Conservation (phyloP, 2,329 filamentous ascomycete genomes). For the Leptographium wingfieldii region DNA sequence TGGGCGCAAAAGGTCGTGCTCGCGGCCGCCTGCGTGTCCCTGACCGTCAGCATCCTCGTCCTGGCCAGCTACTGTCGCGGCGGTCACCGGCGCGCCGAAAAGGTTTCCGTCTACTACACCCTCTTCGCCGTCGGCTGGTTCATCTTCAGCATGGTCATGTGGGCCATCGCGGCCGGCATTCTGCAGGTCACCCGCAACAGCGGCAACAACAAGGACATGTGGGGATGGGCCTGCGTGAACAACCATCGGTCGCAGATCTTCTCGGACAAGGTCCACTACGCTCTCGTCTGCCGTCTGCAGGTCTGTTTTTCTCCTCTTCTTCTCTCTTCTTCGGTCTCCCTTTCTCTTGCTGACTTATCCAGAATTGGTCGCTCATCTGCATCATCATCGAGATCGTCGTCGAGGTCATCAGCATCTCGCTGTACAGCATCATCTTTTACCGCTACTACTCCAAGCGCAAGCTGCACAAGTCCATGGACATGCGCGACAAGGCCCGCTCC, state of each 20-base stretch:
- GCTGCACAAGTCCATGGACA: slow-evolving; percentile 92
- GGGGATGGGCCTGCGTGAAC: slow-evolving; percentile 95
- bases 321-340: neutral
- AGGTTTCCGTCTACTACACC: slow-evolving; percentile 90
- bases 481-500: slow-evolving; percentile 83
- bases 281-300: slow-evolving; percentile 79
- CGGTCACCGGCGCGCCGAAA: slow-evolving; percentile 79
- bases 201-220: slow-evolving; percentile 74
- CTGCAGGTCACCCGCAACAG: slow-evolving; percentile 67
- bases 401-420: slow-evolving; percentile 77
- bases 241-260: slow-evolving; percentile 73
- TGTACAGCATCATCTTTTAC: slow-evolving; percentile 94
- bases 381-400: slow-evolving; percentile 94
- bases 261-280: slow-evolving; percentile 70
- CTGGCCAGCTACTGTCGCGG: slow-evolving; percentile 80
- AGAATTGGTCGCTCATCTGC: slow-evolving; percentile 95
- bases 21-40: slow-evolving; percentile 64
- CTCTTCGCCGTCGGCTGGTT: slow-evolving; percentile 90
- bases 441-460: slow-evolving; percentile 94
- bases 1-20: slow-evolving; percentile 89
- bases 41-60: slow-evolving; percentile 65
- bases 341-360: slow-evolving; percentile 15
- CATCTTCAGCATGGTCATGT: slow-evolving; percentile 84
- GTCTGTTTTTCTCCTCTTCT: slow-evolving; percentile 28
- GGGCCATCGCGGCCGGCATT: slow-evolving; percentile 74